A percentile compares a stretch with the other conserved stretches of the same genome.
Conservation (phyloP, 1,139 yeast species). For the Pneumocystis carinii region DNA sequence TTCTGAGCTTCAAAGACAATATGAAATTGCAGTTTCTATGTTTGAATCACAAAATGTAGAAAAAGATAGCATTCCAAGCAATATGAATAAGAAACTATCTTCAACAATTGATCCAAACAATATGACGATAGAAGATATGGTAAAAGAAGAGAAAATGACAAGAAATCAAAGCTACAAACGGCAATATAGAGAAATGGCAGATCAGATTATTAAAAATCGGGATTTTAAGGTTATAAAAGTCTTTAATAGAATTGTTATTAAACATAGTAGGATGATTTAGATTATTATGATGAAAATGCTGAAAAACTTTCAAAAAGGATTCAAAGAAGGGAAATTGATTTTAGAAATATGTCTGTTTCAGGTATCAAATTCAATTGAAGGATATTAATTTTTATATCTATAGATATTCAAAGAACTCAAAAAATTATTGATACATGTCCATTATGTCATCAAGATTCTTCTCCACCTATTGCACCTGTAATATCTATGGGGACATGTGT, state of each 20-base stretch:
- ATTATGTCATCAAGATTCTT: slow-evolving; percentile 26
- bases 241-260: neutral
- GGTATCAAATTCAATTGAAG: slow-evolving; percentile 13
- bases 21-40: slow-evolving; percentile 15
- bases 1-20: slow-evolving; percentile 22
- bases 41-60: slow-evolving; percentile 2
- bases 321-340: slow-evolving; percentile 18
- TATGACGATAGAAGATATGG: slow-evolving; percentile 28
- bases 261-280: slow-evolving; percentile 20
- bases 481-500: slow-evolving; percentile 23
- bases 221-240: slow-evolving; percentile 17
- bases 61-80: neutral
- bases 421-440: slow-evolving; percentile 27
- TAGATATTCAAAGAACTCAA: slow-evolving; percentile 18
- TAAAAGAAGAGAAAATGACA: slow-evolving; percentile 26
- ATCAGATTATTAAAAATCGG: slow-evolving; percentile 27
- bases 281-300: slow-evolving; percentile 32
- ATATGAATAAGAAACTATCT: neutral
- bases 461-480: slow-evolving; percentile 19
- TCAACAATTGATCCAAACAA: slow-evolving; percentile 16
- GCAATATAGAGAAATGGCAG: slow-evolving; percentile 20
- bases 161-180: slow-evolving; percentile 16
- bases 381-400: neutral
- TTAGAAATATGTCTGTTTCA: slow-evolving; percentile 22
- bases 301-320: slow-evolving; percentile 24